phyloP scores from a whole-genome alignment of 371 early-diverging fungal species.

The Mortierella sp. region DNA sequence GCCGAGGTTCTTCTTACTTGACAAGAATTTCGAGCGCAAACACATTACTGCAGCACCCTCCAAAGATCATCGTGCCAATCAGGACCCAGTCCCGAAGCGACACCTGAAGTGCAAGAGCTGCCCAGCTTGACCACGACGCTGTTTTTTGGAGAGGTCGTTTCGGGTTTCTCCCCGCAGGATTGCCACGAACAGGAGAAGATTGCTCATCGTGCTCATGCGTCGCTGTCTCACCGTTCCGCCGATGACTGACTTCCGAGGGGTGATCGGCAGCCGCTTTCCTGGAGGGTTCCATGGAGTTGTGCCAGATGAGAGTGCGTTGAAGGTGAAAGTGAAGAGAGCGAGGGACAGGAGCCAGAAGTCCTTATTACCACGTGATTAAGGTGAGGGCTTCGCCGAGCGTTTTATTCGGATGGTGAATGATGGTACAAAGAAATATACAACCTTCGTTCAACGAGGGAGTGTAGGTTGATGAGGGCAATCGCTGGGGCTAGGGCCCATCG shows the following conservation, averaged over 20 bases:
- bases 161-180: not conserved
- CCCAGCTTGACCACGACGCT: constrained; percentile 25
- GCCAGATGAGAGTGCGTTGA: not conserved
- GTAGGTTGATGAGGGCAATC: not conserved
- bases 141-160: constrained; percentile 5
- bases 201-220: not conserved
- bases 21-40: constrained; percentile 84
- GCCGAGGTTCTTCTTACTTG: constrained; percentile 56
- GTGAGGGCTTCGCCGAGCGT: too few species aligned
- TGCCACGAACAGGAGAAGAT: not conserved
- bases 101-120: constrained; percentile 36
- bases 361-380: not conserved
- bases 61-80: constrained; percentile 79
- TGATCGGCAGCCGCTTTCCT: not conserved
- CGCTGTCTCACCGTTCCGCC: not conserved
- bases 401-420: too few species aligned
- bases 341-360: not conserved
- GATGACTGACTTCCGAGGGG: not conserved
- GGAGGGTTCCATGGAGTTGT: constrained; percentile 2
- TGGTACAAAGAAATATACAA: constrained; percentile 13
- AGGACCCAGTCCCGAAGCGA: constrained; percentile 63
- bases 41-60: constrained; percentile 92
- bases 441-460: constrained; percentile 5
- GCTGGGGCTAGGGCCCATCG: too few species aligned
- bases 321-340: not conserved